Evolutionary conservation across 768 basidiomycete genomes (phyloP).

Genomic region (Tylopilus plumbeoviolaceoides): DNA sequence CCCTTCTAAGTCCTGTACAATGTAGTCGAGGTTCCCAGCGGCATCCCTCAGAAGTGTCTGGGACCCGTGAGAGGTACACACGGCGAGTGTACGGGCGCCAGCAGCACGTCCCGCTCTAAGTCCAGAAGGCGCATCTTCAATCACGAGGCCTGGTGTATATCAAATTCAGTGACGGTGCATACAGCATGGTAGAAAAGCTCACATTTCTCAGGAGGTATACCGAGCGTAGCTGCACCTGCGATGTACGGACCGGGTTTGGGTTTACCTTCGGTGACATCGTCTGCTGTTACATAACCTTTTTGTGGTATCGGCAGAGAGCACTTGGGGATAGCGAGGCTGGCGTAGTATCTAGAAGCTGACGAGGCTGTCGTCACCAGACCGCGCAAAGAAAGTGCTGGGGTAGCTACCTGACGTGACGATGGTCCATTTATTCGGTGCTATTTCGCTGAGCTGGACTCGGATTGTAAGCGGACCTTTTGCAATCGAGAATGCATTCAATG

Average conservation of each 20-base stretch:
- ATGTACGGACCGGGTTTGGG: slow-evolving; percentile 89
- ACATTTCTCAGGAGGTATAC: slow-evolving; percentile 58
- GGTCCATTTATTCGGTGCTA: slow-evolving; percentile 53
- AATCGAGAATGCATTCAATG: neutral
- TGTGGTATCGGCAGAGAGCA: slow-evolving; percentile 58
- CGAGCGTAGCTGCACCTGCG: slow-evolving; percentile 57
- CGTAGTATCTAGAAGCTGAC: slow-evolving; percentile 70
- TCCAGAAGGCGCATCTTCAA: slow-evolving; percentile 89
- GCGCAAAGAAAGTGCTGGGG: neutral
- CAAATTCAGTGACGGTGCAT: neutral
- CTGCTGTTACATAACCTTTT: slow-evolving; percentile 66
- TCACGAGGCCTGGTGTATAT: slow-evolving; percentile 61
- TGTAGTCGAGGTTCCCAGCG: slow-evolving; percentile 47
- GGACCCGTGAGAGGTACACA: slow-evolving; percentile 74
- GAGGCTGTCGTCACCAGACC: neutral
- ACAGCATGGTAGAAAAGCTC: slow-evolving; percentile 13
- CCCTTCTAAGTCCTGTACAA: slow-evolving; percentile 67
- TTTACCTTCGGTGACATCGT: slow-evolving; percentile 65
- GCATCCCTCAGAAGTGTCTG: slow-evolving; percentile 44
- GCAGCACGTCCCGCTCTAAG: slow-evolving; percentile 71
- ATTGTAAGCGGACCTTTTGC: neutral
- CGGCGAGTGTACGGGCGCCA: slow-evolving; percentile 72
- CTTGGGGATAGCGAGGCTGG: slow-evolving; percentile 59
- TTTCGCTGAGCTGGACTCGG: slow-evolving; percentile 18
- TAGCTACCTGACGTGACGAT: slow-evolving; percentile 72